Conservation (phyloP, 805 yeast genomes). For the Lachancea sp. region DNA sequence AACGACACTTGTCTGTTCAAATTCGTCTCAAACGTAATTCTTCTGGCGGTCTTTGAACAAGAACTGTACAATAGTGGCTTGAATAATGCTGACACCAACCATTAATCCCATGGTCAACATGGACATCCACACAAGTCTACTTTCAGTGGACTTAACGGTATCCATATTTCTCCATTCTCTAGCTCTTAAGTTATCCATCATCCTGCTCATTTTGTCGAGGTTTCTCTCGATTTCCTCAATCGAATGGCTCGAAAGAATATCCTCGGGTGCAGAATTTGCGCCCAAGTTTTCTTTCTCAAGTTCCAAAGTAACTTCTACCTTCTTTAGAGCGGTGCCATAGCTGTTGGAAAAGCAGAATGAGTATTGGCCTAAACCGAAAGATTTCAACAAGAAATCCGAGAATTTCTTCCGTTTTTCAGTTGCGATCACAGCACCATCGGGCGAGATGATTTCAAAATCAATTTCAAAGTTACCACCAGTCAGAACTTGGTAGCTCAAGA, state of each 20-base stretch:
- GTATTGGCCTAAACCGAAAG: conserved; percentile 55
- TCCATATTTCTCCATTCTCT: conserved; percentile 96
- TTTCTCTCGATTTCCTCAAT: conserved; percentile 54
- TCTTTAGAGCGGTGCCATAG: conserved; percentile 58
- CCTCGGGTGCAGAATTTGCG: conserved; percentile 43
- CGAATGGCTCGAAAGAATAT: conserved; percentile 47
- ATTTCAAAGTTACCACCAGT: conserved; percentile 65
- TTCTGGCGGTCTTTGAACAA: conserved; percentile 54
- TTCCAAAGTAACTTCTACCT: conserved; percentile 55
- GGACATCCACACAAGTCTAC: conserved; percentile 72
- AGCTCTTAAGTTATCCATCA: conserved; percentile 83
- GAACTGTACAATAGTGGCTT: conserved; percentile 75
- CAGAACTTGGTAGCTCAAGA: conserved; percentile 45
- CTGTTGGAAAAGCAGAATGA: conserved; percentile 61
- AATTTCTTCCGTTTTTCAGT: conserved; percentile 53
- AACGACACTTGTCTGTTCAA: background rate
- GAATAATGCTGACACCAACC: conserved; percentile 70
- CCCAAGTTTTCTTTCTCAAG: conserved; percentile 40
- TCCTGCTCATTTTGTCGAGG: conserved; percentile 49
- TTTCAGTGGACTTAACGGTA: conserved; percentile 74
- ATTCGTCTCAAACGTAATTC: conserved; percentile 33
- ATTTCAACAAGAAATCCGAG: conserved; percentile 55
- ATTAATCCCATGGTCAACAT: conserved; percentile 62
- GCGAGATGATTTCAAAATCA: conserved; percentile 54
- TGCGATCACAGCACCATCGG: conserved; percentile 43